These are phyloP conservation scores for Telopea speciosissima DNA, from an alignment of 177 flowering plant genomes.

Conservation along the genomic window DNA sequence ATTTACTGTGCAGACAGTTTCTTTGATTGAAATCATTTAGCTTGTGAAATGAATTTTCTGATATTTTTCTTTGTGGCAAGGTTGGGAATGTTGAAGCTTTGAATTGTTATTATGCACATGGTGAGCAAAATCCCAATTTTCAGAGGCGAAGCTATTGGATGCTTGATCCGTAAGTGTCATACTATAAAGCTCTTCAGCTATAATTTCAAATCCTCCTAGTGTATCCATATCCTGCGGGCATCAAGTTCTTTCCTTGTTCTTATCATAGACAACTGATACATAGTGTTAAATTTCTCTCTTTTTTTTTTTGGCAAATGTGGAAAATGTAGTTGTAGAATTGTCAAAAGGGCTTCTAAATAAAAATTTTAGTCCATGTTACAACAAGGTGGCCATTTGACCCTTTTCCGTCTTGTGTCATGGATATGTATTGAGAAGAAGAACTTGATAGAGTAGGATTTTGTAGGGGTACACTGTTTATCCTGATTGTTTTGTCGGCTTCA, in stretches of 20 bases:
- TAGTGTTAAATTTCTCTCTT: neutral
- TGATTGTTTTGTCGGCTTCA: too few species aligned
- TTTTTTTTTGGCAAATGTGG: neutral
- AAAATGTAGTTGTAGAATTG: neutral
- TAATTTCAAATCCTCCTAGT: neutral
- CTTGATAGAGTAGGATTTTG: too few species aligned
- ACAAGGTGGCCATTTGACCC: too few species aligned
- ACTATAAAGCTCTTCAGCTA: neutral
- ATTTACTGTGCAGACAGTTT: neutral
- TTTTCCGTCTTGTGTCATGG: too few species aligned
- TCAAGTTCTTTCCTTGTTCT: neutral
- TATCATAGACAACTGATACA: neutral
- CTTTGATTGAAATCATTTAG: neutral
- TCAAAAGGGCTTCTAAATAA: neutral
- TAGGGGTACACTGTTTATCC: too few species aligned
- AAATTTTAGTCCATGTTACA: neutral
- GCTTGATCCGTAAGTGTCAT: constrained; percentile 65
- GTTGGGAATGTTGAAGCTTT: constrained; percentile 75
- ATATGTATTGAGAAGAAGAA: too few species aligned
- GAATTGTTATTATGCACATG: constrained; percentile 91
- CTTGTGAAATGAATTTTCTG: constrained; percentile 9
- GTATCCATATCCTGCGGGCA: neutral
- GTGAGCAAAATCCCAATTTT: constrained; percentile 60
- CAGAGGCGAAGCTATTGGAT: constrained; percentile 92
- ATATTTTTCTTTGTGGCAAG: constrained; percentile 29